A percentile compares a stretch with the other conserved stretches of the same genome.
Conservation (phyloP, 148 eudicot genomes). For the Silene conica region DNA sequence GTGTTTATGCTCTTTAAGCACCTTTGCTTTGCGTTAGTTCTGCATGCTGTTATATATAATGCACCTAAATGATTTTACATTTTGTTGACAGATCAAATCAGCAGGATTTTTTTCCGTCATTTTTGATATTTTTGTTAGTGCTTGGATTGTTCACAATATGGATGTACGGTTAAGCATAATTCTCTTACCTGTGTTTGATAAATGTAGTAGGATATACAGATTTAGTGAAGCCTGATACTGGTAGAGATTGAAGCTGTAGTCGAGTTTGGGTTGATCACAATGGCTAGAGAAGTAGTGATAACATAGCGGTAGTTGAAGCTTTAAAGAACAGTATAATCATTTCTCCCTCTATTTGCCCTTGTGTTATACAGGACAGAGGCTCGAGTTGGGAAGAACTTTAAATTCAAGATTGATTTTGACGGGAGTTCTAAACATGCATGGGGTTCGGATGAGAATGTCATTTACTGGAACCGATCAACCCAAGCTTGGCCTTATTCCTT, state of each 20-base stretch:
- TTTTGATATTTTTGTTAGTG: too few species aligned
- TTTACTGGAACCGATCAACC: constrained; percentile 30
- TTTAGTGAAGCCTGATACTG: constrained; percentile 30
- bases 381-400: constrained; percentile 14
- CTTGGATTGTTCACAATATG: not conserved
- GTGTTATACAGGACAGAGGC: constrained; percentile 93
- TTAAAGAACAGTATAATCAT: constrained; percentile 61
- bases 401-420: not conserved
- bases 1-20: constrained; percentile 36
- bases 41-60: not conserved
- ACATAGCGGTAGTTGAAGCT: constrained; percentile 61
- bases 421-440: constrained; percentile 27
- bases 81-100: constrained; percentile 6
- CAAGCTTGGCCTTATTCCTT: constrained; percentile 28
- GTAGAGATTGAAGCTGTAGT: constrained; percentile 42
- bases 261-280: constrained; percentile 59
- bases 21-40: constrained; percentile 3
- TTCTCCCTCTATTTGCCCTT: constrained; percentile 81
- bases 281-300: constrained; percentile 70
- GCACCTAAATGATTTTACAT: too few species aligned
- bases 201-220: constrained; percentile 12
- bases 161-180: constrained; percentile 1
- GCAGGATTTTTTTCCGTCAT: not conserved
- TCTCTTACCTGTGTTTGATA: constrained; percentile 13
- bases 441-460: not conserved